phyloP scores from a whole-genome alignment of 1,139 yeast species.

The Oligophagozyma castellii region DNA sequence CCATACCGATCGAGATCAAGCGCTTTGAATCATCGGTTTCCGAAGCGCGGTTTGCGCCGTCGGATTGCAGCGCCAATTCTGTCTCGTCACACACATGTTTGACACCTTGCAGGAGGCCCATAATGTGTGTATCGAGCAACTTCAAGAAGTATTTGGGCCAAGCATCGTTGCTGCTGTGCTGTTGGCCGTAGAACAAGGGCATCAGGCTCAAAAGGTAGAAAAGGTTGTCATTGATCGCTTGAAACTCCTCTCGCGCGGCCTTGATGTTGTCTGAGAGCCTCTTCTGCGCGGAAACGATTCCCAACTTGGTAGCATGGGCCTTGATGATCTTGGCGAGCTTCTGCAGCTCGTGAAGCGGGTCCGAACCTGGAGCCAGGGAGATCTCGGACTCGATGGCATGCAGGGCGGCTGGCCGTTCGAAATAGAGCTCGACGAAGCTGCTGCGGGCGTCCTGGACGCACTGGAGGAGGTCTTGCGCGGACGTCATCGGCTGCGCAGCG shows the following conservation, averaged over 20 bases:
- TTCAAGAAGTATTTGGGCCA: slow-evolving; percentile 32
- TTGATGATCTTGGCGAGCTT: slow-evolving; percentile 48
- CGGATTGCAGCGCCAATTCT: slow-evolving; percentile 13
- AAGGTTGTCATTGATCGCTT: slow-evolving; percentile 34
- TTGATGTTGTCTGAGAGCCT: slow-evolving; percentile 21
- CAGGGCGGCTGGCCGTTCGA: slow-evolving; percentile 9
- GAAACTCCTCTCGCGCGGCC: slow-evolving; percentile 42
- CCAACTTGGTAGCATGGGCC: slow-evolving; percentile 71
- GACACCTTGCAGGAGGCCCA: slow-evolving; percentile 24
- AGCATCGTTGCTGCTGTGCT: slow-evolving; percentile 6
- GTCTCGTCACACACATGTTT: slow-evolving; percentile 25
- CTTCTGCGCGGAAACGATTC: slow-evolving; percentile 54
- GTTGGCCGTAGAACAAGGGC: slow-evolving; percentile 28
- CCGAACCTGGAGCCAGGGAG: slow-evolving; percentile 14
- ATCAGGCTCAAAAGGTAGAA: slow-evolving; percentile 33
- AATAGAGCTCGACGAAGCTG: slow-evolving; percentile 12
- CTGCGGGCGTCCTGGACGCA: too few species aligned
- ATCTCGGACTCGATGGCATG: slow-evolving; percentile 14
- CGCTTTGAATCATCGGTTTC: slow-evolving; percentile 26
- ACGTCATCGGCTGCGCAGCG: too few species aligned
- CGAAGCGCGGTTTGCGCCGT: slow-evolving; percentile 7
- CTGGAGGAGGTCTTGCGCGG: too few species aligned
- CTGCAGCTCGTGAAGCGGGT: slow-evolving; percentile 41
- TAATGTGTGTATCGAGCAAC: slow-evolving; percentile 27
- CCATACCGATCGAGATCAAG: slow-evolving; percentile 44